These are phyloP conservation scores for Pachyrhizus erosus DNA, from an alignment of 306 rosid species.

Conservation along the genomic window DNA sequence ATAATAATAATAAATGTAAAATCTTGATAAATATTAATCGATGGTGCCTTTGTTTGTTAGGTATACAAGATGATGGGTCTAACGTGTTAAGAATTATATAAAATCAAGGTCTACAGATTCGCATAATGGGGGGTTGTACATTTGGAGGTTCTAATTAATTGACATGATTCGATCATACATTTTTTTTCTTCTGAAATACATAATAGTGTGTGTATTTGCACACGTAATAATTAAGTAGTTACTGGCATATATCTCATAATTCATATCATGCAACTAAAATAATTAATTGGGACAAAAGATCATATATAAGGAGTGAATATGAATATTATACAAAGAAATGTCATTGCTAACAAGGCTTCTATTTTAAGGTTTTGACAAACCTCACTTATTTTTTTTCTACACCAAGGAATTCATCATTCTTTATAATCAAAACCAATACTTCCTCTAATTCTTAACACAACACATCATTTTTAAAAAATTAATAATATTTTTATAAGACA, in stretches of 20 bases:
- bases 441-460: too few relatives aligned
- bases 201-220: too few relatives aligned
- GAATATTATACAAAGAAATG: background rate
- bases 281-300: too few relatives aligned
- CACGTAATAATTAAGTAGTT: too few relatives aligned
- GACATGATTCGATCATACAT: too few relatives aligned
- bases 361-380: conserved; percentile 41
- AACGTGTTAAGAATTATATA: conserved; percentile 36
- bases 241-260: too few relatives aligned
- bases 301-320: too few relatives aligned
- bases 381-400: conserved; percentile 1
- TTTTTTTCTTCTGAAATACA: too few relatives aligned
- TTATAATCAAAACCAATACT: conserved; percentile 29
- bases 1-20: background rate
- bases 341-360: background rate
- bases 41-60: background rate
- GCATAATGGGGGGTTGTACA: background rate
- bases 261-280: too few relatives aligned
- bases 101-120: conserved; percentile 20
- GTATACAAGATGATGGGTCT: background rate
- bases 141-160: background rate
- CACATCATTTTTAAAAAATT: too few relatives aligned
- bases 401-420: conserved; percentile 41
- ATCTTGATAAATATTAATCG: background rate
- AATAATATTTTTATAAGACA: too few relatives aligned